Evolutionary conservation across 345 rosid species (phyloP), one percentile per base, ranked within the genome.

Genomic region (Cardamine occulta): DNA sequence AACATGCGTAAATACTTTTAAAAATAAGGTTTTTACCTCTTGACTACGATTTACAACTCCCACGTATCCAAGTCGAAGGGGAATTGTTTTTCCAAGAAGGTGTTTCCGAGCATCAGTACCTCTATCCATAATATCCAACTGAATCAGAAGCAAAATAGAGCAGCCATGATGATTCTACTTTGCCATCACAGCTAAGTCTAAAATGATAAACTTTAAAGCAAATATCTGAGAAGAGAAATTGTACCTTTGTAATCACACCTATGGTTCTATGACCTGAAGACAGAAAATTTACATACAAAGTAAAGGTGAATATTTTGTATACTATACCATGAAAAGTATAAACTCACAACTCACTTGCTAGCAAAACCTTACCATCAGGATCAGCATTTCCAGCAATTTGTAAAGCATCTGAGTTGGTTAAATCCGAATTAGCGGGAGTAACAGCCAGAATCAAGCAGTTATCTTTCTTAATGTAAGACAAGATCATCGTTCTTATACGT

Each of bases 111-210:
- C 97, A 80, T 91, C 95, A 61, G 98, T 94, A 79, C 98, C 98
- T 88, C 98, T 86, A 82, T 94, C 98, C 98, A 94, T 94, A 62
- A 94, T 91, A 80, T 94, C 98, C 82, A 94, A 81, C 98, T 91
- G 89, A 68, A 77, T 61, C 66, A 82, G 40, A 76, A 31, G 57
- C 37, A 51, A 77, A 54, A 79, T 5, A 57, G 7, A 47, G 31
- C 54, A 75, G 42, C 45, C 76, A 70, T 80, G 42, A n/a, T n/a
- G n/a, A n/a, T n/a, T n/a, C n/a, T 17, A 32, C 28, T 48, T 59
- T 63, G 4, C 45, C 35, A 32, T 35, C 35, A 39, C 51, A 0
- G 12, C 14, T 21, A 35, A 58, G 15, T 31, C 68, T 7, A 32
- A 55, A 57, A 79, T 35, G 75, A 61, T 4, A 28, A 23, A 67